A percentile compares a stretch with the other conserved stretches of the same genome.
phyloP scores from a whole-genome alignment of 768 basidiomycete species.

The Mycena kentingensis region DNA sequence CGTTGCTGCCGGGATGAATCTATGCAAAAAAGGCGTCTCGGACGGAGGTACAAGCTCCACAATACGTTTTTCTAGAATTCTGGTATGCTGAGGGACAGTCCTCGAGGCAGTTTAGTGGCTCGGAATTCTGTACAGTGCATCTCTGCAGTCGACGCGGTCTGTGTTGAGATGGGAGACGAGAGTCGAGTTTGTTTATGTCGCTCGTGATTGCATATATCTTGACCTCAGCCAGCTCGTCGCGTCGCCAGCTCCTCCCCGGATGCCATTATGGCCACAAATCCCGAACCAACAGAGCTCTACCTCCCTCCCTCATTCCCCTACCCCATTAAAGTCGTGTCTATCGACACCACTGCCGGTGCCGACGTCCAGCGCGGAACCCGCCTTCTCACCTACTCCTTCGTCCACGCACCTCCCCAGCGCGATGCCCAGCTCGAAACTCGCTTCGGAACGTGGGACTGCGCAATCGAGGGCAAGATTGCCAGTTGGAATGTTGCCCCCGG shows the following conservation, averaged over 20 bases:
- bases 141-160: no score
- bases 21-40: no score
- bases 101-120: no score
- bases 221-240: slow-evolving; percentile 17
- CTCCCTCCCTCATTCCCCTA: slow-evolving; percentile 81
- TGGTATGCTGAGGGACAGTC: no score
- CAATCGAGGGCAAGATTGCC: slow-evolving; percentile 77
- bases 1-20: no score
- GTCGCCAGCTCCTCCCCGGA: slow-evolving; percentile 26
- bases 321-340: slow-evolving; percentile 78
- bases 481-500: slow-evolving; percentile 70
- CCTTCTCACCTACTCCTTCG: slow-evolving; percentile 84
- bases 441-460: slow-evolving; percentile 89
- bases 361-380: slow-evolving; percentile 70
- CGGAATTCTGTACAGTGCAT: no score
- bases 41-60: no score
- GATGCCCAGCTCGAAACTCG: slow-evolving; percentile 61
- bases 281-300: slow-evolving; percentile 73
- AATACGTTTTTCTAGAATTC: no score
- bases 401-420: slow-evolving; percentile 49
- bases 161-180: no score
- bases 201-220: no score
- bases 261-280: slow-evolving; percentile 33
- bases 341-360: slow-evolving; percentile 51
- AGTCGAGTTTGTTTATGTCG: no score